phyloP scores from a whole-genome alignment of 2,329 filamentous ascomycete species.

The Ascochyta pisi region DNA sequence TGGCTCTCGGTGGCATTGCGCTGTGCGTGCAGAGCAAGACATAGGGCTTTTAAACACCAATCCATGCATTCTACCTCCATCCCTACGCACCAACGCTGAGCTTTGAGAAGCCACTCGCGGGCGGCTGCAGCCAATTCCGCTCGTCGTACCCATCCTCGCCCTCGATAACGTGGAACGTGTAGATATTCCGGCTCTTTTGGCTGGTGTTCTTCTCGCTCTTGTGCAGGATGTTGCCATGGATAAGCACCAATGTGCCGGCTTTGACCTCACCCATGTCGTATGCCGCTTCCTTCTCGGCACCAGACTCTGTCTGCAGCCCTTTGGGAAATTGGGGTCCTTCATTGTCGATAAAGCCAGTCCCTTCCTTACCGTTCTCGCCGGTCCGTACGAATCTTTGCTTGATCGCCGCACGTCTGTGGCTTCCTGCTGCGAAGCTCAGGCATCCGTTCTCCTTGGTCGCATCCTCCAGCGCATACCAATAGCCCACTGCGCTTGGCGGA shows the following conservation, averaged over 20 bases:
- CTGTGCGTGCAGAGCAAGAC: slow-evolving; percentile 74
- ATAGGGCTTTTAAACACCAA: slow-evolving; percentile 15
- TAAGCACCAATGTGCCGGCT: slow-evolving; percentile 87
- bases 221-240: slow-evolving; percentile 94
- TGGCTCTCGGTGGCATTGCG: slow-evolving; percentile 81
- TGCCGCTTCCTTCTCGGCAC: slow-evolving; percentile 56
- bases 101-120: slow-evolving; percentile 77
- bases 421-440: slow-evolving; percentile 83
- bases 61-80: not conserved
- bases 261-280: slow-evolving; percentile 88
- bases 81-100: slow-evolving; percentile 52
- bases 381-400: slow-evolving; percentile 76
- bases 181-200: slow-evolving; percentile 86
- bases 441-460: slow-evolving; percentile 87
- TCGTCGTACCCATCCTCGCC: slow-evolving; percentile 79
- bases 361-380: slow-evolving; percentile 40
- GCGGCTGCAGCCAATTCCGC: slow-evolving; percentile 92
- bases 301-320: slow-evolving; percentile 47
- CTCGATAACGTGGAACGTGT: slow-evolving; percentile 97
- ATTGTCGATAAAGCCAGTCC: slow-evolving; percentile 66
- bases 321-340: slow-evolving; percentile 68
- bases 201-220: slow-evolving; percentile 95
- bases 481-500: slow-evolving; percentile 87
- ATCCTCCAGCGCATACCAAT: slow-evolving; percentile 97
- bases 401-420: slow-evolving; percentile 76